A percentile compares a stretch with the other conserved stretches of the same genome.
phyloP scores from a whole-genome alignment of 257 asterid species.

The Petunia axillaris region DNA sequence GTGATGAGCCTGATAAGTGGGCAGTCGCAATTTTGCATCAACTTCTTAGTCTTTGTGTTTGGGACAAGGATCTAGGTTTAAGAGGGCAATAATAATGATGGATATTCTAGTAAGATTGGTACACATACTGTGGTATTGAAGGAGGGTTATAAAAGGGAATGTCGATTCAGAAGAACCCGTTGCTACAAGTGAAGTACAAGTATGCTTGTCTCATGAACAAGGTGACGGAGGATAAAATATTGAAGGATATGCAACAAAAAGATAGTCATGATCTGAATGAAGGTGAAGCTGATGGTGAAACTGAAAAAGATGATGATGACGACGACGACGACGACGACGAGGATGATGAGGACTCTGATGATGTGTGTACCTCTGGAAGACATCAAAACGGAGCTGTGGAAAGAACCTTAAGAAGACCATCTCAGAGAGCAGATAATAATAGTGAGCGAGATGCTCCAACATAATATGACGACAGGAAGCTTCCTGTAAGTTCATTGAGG shows the following conservation, averaged over 20 bases:
- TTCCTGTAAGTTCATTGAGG: too few relatives aligned
- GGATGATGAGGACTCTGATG: constrained; percentile 19
- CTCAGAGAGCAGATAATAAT: too few relatives aligned
- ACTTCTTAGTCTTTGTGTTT: constrained; percentile 69
- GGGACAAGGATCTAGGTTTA: constrained; percentile 81
- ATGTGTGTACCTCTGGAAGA: not conserved
- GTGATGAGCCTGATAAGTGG: constrained; percentile 82
- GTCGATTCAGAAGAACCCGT: constrained; percentile 57
- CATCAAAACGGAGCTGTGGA: too few relatives aligned
- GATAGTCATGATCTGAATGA: constrained; percentile 36
- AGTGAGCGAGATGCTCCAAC: too few relatives aligned
- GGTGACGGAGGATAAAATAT: constrained; percentile 46
- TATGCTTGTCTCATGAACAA: constrained; percentile 64
- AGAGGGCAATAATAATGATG: constrained; percentile 79
- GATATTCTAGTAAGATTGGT: constrained; percentile 72
- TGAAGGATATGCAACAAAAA: constrained; percentile 38
- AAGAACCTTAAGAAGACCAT: too few relatives aligned
- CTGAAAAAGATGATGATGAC: too few relatives aligned
- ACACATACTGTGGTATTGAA: constrained; percentile 70
- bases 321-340: too few relatives aligned
- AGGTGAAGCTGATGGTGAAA: constrained; percentile 33
- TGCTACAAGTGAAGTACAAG: constrained; percentile 64
- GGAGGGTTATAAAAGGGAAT: constrained; percentile 77
- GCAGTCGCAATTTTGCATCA: constrained; percentile 71
- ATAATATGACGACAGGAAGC: too few relatives aligned